Evolutionary conservation across 495 filamentous ascomycete genomes (phyloP).

Genomic region (Xylaria acuta): DNA sequence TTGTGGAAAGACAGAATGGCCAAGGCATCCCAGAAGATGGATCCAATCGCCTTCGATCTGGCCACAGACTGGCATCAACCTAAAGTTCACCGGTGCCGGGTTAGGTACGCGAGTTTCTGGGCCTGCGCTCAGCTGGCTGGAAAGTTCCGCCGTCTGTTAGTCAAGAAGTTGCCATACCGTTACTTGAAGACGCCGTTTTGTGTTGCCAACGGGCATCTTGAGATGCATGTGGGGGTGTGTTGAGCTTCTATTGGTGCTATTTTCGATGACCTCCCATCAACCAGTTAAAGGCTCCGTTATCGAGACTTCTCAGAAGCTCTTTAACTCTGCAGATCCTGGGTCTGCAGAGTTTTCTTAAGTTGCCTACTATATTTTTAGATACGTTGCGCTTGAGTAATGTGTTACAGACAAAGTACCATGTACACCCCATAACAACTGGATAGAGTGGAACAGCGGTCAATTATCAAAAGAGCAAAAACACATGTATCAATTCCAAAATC

Average conservation of each 20-base stretch:
- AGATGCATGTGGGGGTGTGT: constrained; percentile 30
- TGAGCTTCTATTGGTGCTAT: constrained; percentile 37
- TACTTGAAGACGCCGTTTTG: constrained; percentile 25
- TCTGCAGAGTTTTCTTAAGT: constrained; percentile 13
- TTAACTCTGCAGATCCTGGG: neutral
- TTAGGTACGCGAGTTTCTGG: neutral
- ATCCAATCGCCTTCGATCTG: neutral
- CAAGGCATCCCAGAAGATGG: neutral
- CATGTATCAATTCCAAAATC: neutral
- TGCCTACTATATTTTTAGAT: constrained; percentile 8
- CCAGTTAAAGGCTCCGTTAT: neutral
- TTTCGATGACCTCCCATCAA: constrained; percentile 20
- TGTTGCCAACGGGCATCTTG: neutral
- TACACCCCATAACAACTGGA: neutral
- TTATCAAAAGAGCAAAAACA: neutral
- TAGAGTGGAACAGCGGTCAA: neutral
- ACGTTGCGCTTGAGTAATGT: neutral
- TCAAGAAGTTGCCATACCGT: constrained; percentile 29
- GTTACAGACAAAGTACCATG: neutral
- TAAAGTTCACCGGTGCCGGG: neutral
- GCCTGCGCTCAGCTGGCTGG: neutral
- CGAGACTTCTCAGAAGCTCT: constrained; percentile 13
- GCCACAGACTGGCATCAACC: neutral
- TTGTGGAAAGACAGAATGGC: neutral
- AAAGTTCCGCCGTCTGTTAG: constrained; percentile 13